phyloP scores from a whole-genome alignment of 495 filamentous ascomycete species.

The Darksidea phi region DNA sequence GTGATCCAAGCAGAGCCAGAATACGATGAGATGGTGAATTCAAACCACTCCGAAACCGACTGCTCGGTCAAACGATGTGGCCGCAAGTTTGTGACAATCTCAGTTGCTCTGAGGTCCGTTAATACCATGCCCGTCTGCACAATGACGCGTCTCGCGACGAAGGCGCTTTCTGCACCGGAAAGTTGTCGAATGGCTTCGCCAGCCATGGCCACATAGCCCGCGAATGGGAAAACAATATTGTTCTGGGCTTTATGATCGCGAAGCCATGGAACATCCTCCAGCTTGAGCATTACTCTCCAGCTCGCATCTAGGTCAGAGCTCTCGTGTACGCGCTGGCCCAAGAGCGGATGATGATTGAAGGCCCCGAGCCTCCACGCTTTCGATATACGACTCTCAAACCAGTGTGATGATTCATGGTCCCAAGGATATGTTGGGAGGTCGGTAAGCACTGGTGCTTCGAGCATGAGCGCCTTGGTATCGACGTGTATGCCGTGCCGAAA shows the following conservation, averaged over 20 bases:
- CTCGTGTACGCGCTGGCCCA: background rate
- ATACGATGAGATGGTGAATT: slow-evolving; percentile 3
- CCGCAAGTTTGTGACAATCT: slow-evolving; percentile 6
- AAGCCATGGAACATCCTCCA: slow-evolving; percentile 11
- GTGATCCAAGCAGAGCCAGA: slow-evolving; percentile 4
- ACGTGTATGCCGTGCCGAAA: background rate
- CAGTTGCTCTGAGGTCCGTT: background rate
- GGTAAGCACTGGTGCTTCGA: background rate
- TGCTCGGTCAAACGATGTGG: background rate
- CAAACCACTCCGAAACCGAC: slow-evolving; percentile 6
- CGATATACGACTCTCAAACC: background rate
- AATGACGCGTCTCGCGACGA: background rate
- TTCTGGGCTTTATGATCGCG: background rate
- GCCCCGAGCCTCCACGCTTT: background rate
- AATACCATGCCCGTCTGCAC: slow-evolving; percentile 8
- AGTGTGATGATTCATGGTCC: background rate
- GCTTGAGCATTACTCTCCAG: slow-evolving; percentile 3
- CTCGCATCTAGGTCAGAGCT: background rate
- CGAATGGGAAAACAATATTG: slow-evolving; percentile 20
- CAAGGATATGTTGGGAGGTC: slow-evolving; percentile 15
- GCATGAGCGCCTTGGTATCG: background rate
- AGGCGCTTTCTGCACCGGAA: background rate
- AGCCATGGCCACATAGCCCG: slow-evolving; percentile 14
- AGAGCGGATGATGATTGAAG: background rate
- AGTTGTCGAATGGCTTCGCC: slow-evolving; percentile 37